Evolutionary conservation across 106 monocot species (phyloP).

Genomic region (Allium cepa): DNA sequence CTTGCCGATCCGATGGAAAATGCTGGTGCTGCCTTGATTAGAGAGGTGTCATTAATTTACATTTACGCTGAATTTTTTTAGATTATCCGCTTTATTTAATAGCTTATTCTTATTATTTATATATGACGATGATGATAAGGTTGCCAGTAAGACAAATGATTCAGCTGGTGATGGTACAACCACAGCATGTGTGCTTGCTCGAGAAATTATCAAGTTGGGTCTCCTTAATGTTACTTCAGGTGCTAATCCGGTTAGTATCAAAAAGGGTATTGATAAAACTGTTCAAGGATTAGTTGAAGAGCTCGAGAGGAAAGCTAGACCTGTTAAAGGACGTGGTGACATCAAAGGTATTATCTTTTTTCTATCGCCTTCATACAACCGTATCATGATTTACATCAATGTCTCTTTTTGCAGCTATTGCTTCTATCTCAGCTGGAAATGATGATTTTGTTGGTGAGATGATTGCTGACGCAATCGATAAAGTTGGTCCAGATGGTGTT

Average conservation of each 20-base stretch:
- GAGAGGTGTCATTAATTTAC: conserved; percentile 37
- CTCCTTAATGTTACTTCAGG: conserved; percentile 68
- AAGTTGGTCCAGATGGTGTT: conserved; percentile 84
- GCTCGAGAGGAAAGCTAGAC: conserved; percentile 55
- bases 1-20: conserved; percentile 86
- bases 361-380: too few species aligned
- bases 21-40: conserved; percentile 76
- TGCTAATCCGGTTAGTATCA: conserved; percentile 70
- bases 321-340: conserved; percentile 60
- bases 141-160: conserved; percentile 80
- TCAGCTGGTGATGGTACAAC: conserved; percentile 81
- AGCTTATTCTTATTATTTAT: background rate
- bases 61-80: background rate
- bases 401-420: conserved; percentile 45
- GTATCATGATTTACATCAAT: too few species aligned
- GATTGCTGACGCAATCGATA: conserved; percentile 85
- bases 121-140: conserved; percentile 15
- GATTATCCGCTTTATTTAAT: background rate
- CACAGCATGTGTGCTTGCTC: conserved; percentile 64
- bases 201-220: conserved; percentile 69
- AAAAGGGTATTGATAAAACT: conserved; percentile 78
- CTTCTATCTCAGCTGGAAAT: conserved; percentile 72
- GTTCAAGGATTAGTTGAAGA: conserved; percentile 51
- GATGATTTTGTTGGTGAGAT: conserved; percentile 63
- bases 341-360: conserved; percentile 42